Evolutionary conservation across 805 yeast species (phyloP), one percentile per base, ranked within the genome.

Genomic region (Pichia gijzeniarum): DNA sequence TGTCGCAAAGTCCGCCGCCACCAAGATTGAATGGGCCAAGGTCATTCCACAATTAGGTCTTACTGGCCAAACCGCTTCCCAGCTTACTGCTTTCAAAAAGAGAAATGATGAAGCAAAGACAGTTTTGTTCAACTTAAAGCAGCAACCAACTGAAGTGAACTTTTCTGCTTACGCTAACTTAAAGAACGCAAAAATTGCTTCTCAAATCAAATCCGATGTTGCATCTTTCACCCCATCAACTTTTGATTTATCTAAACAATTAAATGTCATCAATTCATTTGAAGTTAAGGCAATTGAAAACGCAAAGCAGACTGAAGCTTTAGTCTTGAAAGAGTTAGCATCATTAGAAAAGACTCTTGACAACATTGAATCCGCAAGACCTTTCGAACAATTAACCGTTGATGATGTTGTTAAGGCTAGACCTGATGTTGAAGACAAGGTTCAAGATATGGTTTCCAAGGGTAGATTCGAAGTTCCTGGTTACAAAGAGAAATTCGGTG

Each of bases 391-490:
- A 73, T 82, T 93, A 68, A 91, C 97, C 45, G 90, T 91, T 52
- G 96, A 88, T 53, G 99, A 93, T 59, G 85, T 93, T 57, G 83
- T 83, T 62, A 80, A 80, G 76, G 98, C 97, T 54, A 86, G 93
- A 75, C 98, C 99, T 61, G 98, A 93, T 69, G 83, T 93, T 67
- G 96, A 91, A 65, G 90, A 86, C 59, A 93, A 93, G 85, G 96
- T 90, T 58, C 77, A 74, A 62, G 88, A 88, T 73, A 83, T 91
- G 93, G 89, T 93, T 61, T 80, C 83, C 79, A 83, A 90, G 77
- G 96, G 96, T 72, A 85, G 85, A 76, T 90, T 96, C 95, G 87
- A 86, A 64, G 95, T 90, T 59, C 98, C 98, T 61, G 96, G 96
- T 61, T 93, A 93, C 82, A 82, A 85, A 73, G 98, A 93, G 73